A percentile compares a stretch with the other conserved stretches of the same genome.
Conservation (phyloP, 2,329 filamentous ascomycete species). For the Neonectria magnoliae region DNA sequence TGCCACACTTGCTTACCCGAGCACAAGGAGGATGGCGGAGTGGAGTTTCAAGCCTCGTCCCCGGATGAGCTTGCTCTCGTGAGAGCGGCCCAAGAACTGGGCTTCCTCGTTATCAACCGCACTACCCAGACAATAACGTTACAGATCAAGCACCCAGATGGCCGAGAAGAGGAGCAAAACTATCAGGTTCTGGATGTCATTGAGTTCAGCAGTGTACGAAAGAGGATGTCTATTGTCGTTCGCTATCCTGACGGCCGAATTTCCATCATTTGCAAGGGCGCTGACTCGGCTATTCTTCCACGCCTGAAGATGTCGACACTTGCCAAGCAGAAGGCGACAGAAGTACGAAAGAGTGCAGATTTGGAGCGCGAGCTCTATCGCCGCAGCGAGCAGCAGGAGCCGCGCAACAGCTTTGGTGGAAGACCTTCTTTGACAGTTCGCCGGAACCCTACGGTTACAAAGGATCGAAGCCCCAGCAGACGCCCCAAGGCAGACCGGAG, state of each 20-base stretch:
- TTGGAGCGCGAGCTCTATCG: constrained; percentile 66
- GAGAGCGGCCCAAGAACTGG: constrained; percentile 84
- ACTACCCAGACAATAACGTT: constrained; percentile 75
- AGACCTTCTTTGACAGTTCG: constrained; percentile 63
- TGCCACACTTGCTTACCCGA: constrained; percentile 94
- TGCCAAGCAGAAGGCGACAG: constrained; percentile 78
- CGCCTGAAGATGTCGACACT: constrained; percentile 77
- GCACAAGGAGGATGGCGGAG: constrained; percentile 69
- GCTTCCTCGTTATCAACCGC: constrained; percentile 79
- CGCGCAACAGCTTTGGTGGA: constrained; percentile 65
- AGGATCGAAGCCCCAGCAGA: constrained; percentile 41
- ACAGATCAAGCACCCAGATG: constrained; percentile 51
- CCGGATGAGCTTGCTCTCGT: constrained; percentile 91
- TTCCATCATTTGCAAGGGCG: constrained; percentile 89
- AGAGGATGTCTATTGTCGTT: constrained; percentile 90
- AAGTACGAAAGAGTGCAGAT: constrained; percentile 71
- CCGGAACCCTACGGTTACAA: constrained; percentile 51
- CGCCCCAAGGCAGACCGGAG: constrained; percentile 49
- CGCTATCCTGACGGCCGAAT: constrained; percentile 86
- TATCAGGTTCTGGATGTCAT: constrained; percentile 89
- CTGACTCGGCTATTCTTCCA: constrained; percentile 84
- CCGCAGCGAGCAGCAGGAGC: constrained; percentile 64
- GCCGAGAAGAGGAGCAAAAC: constrained; percentile 61
- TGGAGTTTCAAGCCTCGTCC: constrained; percentile 88
- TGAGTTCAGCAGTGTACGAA: constrained; percentile 89